Conservation (phyloP, 257 asterid genomes). For the Forsythia suspensa region DNA sequence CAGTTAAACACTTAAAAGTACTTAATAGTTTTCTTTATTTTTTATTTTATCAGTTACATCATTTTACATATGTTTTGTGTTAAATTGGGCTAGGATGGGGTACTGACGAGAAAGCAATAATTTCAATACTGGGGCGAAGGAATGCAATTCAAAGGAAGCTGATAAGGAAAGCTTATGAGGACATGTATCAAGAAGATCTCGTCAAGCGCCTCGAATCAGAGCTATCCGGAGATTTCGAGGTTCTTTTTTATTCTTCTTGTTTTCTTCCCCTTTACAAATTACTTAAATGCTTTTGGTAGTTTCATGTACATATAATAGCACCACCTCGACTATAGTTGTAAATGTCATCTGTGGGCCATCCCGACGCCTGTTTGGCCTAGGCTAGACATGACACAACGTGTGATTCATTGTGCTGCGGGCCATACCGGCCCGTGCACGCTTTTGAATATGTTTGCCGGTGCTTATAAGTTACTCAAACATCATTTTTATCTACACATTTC, state of each 20-base stretch:
- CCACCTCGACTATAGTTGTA: too few species aligned
- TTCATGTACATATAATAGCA: too few species aligned
- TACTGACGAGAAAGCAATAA: conserved; percentile 65
- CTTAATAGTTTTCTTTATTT: too few species aligned
- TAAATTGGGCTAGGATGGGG: conserved; percentile 57
- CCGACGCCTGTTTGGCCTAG: too few species aligned
- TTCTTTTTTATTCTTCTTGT: neutral
- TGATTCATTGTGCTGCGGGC: too few species aligned
- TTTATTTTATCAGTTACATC: neutral
- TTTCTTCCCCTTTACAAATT: too few species aligned
- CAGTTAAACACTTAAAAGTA: neutral
- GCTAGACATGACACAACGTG: too few species aligned
- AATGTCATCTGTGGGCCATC: too few species aligned
- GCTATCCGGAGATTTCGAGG: conserved; percentile 76
- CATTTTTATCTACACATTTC: too few species aligned
- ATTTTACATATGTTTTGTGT: neutral
- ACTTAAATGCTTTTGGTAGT: neutral
- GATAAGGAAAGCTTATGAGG: conserved; percentile 61
- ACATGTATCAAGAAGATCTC: conserved; percentile 66
- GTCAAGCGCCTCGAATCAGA: conserved; percentile 74
- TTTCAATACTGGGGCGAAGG: conserved; percentile 57
- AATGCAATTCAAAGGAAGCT: conserved; percentile 58
- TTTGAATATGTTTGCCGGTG: too few species aligned
- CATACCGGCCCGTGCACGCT: too few species aligned
- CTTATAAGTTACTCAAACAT: too few species aligned